Conservation (phyloP, 306 rosid genomes). For the Herpetospermum pedunculosum region DNA sequence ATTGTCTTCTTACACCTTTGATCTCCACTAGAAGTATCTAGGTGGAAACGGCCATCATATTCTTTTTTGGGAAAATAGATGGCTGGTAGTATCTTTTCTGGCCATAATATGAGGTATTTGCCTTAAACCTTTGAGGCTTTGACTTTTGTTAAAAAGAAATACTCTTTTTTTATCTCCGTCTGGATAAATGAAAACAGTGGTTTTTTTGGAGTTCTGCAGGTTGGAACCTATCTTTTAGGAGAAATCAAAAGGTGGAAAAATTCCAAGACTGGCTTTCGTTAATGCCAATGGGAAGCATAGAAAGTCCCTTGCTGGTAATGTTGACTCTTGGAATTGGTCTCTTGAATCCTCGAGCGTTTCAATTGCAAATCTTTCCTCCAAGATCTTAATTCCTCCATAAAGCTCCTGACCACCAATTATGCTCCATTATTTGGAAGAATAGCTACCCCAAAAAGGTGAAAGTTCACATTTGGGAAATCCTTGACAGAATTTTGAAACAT, state of each 20-base stretch:
- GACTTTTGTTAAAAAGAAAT: no score
- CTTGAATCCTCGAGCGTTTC: background rate
- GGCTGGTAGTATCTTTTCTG: background rate
- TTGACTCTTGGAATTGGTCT: background rate
- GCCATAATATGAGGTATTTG: no score
- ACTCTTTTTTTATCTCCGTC: background rate
- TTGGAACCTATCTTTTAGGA: background rate
- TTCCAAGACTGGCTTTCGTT: background rate
- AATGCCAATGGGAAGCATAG: background rate
- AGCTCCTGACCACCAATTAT: background rate
- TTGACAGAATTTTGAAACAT: background rate
- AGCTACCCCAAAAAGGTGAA: background rate
- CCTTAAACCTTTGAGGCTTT: no score
- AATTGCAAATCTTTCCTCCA: background rate
- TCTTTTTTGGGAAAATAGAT: background rate
- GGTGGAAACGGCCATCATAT: background rate
- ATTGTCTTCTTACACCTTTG: background rate
- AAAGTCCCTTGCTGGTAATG: background rate
- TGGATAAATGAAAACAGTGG: background rate
- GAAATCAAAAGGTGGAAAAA: background rate
- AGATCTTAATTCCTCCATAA: background rate
- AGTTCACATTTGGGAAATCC: background rate
- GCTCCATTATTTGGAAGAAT: background rate
- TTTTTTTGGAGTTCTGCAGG: background rate
- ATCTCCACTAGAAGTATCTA: background rate